phyloP scores from a whole-genome alignment of 345 rosid species.

The Brassica carinata region DNA sequence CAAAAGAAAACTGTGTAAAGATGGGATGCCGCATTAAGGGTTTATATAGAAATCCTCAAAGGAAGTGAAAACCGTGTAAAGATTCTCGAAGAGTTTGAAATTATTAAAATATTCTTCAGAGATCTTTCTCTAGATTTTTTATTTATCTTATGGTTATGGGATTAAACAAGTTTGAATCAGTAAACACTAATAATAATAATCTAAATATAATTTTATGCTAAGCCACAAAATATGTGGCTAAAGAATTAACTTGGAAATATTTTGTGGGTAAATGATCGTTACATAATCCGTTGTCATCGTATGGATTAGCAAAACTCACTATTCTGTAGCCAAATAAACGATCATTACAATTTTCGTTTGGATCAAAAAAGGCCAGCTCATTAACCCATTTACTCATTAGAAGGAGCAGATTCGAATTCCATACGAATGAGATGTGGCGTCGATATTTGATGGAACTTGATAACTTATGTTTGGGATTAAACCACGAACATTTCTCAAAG shows the following conservation, averaged over 20 bases:
- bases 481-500: background rate
- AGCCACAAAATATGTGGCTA: background rate
- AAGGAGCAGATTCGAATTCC: background rate
- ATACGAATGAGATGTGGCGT: background rate
- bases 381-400: background rate
- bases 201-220: conserved; percentile 8
- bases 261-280: background rate
- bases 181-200: conserved; percentile 5
- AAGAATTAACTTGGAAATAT: background rate
- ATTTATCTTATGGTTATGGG: background rate
- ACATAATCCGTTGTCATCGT: background rate
- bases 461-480: background rate
- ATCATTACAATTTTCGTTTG: background rate
- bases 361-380: background rate
- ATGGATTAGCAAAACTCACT: background rate
- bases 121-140: conserved; percentile 5
- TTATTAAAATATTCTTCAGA: background rate
- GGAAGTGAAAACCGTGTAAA: background rate
- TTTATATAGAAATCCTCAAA: background rate
- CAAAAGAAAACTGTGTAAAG: background rate
- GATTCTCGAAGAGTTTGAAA: conserved; percentile 3
- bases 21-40: background rate
- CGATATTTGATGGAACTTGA: background rate
- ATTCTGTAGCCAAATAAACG: background rate
- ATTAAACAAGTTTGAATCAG: conserved; percentile 13